A percentile compares a stretch with the other conserved stretches of the same genome.
Evolutionary conservation across 495 filamentous ascomycete genomes (phyloP).

Genomic region (Bryoglossum gracile): DNA sequence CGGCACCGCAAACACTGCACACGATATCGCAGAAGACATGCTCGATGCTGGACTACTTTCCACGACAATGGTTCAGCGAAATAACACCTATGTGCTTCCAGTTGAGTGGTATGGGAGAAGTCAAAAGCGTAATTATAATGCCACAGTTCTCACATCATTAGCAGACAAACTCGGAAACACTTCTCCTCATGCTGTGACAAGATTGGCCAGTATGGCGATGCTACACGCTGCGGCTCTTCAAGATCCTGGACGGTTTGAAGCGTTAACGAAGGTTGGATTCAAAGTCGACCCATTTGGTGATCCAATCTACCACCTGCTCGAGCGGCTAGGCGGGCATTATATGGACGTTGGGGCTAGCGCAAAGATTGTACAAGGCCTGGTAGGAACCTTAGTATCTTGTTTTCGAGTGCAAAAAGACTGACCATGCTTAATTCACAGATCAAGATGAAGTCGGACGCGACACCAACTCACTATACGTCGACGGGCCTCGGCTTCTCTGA

Average conservation of each 20-base stretch:
- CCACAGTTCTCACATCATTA: conserved; percentile 23
- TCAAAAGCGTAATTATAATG: conserved; percentile 26
- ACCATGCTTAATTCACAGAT: no score
- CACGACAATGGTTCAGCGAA: conserved; percentile 35
- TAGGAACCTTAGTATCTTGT: no score
- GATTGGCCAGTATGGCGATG: conserved; percentile 4
- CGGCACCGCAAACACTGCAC: conserved; percentile 40
- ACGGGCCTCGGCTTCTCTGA: conserved; percentile 1
- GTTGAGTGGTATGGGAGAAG: conserved; percentile 19
- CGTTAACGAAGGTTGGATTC: conserved; percentile 10
- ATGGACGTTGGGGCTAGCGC: conserved; percentile 10
- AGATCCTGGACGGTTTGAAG: conserved; percentile 22
- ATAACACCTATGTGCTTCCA: conserved; percentile 25
- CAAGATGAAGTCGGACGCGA: conserved; percentile 12
- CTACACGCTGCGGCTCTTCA: conserved; percentile 7
- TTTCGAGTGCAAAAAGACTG: no score
- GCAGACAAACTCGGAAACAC: conserved; percentile 26
- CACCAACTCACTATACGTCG: neutral
- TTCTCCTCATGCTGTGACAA: conserved; percentile 22
- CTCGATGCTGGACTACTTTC: conserved; percentile 29
- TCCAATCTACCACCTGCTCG: neutral
- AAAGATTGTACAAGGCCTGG: conserved; percentile 6
- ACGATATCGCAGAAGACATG: conserved; percentile 41
- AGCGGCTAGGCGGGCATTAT: conserved; percentile 10
- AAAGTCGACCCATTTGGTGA: conserved; percentile 8